Base-by-base conservation (phyloP, 192 early-diverging fungal genomes). In the Oehlia diaphana region DNA sequence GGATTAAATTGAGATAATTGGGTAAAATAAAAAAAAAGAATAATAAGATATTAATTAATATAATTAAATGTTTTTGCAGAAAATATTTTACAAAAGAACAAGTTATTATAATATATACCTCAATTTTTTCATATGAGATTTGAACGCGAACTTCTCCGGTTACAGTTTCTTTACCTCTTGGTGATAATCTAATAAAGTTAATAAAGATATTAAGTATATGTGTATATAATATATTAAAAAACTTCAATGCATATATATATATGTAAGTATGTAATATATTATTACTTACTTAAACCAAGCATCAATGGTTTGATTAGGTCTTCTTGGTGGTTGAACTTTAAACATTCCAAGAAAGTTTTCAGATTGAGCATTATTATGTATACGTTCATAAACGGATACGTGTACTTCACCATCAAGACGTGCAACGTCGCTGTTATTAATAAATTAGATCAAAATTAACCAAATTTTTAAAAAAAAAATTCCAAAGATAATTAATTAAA, bases 91-190 rank as follows among this genome's bases (percentile, higher is more conserved):
- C 31, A 31, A 31, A 31, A 31, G 31, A 26, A 26, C 26, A 26
- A 26, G 44, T 64, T 26, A 66, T 50, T 68, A 50, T 26, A n/a
- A 75, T 35, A 53, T 9, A 31, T 78, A 79, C 77, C 49, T 61
- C 78, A 4, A 70, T 21, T 70, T 70, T 70, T n/a, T 47, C 68
- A 65, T 86, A 89, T 13, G 83, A 77, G 49, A 86, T 71, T 26
- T 86, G 81, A 77, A 89, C 78, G 19, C 83, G 78, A n/a, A 89
- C 79, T 77, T 89, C 85, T 53, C 88, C 88, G 1, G 86, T 83
- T 3, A 84, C 81, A 16, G 28, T 28, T 37, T 49, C 75, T 42
- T 79, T 79, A 28, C 68, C 68, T 10, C 68, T 50, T 79, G 77
- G 77, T 16, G 12, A 44, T n/a, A 79, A 31, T 63, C 77, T 79